Evolutionary conservation across 768 basidiomycete species (phyloP).

Genomic region (Psilocybe azurescens): DNA sequence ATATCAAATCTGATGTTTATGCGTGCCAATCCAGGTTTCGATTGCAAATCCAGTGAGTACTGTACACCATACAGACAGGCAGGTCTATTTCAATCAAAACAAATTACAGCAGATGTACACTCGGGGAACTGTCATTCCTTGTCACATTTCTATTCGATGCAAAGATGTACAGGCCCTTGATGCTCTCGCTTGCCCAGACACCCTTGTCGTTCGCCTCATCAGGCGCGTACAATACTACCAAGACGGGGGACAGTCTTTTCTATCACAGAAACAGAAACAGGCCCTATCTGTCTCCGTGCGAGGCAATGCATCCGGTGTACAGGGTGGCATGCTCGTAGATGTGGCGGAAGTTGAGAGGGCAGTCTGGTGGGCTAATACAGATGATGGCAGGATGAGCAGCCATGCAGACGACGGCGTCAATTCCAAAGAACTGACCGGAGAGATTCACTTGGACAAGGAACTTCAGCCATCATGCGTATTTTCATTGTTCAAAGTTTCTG

Average conservation of each 20-base stretch:
- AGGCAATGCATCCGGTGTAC: neutral
- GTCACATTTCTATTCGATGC: slow-evolving; percentile 34
- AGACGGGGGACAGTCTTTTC: slow-evolving; percentile 13
- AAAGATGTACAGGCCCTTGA: slow-evolving; percentile 35
- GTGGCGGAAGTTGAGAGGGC: slow-evolving; percentile 25
- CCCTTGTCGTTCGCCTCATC: slow-evolving; percentile 31
- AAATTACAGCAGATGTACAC: slow-evolving; percentile 37
- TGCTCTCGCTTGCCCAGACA: slow-evolving; percentile 28
- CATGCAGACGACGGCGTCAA: slow-evolving; percentile 8
- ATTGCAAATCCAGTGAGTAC: slow-evolving; percentile 40
- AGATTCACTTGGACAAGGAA: slow-evolving; percentile 36
- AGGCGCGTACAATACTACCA: slow-evolving; percentile 33
- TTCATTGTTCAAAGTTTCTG: slow-evolving; percentile 32
- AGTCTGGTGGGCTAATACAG: slow-evolving; percentile 32
- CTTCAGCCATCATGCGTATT: slow-evolving; percentile 33
- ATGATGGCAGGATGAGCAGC: neutral
- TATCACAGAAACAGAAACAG: slow-evolving; percentile 1
- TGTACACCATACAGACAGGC: neutral
- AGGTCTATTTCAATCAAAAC: neutral
- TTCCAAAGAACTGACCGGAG: slow-evolving; percentile 32
- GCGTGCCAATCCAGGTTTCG: slow-evolving; percentile 30
- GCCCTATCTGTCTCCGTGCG: neutral
- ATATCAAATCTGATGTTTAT: neutral
- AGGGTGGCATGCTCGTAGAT: slow-evolving; percentile 13
- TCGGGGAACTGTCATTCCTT: slow-evolving; percentile 45